Evolutionary conservation across 768 basidiomycete species (phyloP), one percentile per base, ranked within the genome.

Genomic region (Royoungia palumana): DNA sequence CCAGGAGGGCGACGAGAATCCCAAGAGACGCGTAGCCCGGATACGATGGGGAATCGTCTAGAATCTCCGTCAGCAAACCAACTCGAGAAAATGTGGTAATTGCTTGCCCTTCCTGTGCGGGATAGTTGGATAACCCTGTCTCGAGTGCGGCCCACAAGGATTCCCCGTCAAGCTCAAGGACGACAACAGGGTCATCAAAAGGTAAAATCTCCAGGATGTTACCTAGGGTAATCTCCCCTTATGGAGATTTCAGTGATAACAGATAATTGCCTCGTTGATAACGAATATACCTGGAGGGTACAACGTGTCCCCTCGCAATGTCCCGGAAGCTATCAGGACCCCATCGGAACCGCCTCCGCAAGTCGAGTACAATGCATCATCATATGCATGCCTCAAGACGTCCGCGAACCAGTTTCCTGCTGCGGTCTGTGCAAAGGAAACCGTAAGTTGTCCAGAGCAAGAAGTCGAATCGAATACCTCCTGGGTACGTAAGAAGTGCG

Each of bases 151-250:
- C 82, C 89, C 90, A 94, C 37, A 95, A 75, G 0, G 82, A 73
- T 55, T 78, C 75, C 2, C 93, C 92, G 54, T 89, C 82, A 14
- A 95, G 64, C 63, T 93, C 85, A 11, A 93, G 57, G 4, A 92
- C 89, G 6, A 96, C 78, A 14, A 86, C 72, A 2, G 91, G 85
- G 57, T 95, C 93, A 47, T 88, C 85, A 51, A 93, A 95, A 0
- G 93, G 93, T 24, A 95, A 67, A 17, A 94, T 92, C 62, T 94
- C 93, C 34, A 94, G 61, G 46, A 94, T 85, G 62, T 96, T 85
- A 0, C 93, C 91, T 1, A 96, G 73, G 5, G 85, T 93, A 44
- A 96, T 71, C 25, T 76, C 64, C 0, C 93, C 64, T 88, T 87
- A 12, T 41, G 2, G 14, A 1, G 21, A 42, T 35, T 20, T 58